Evolutionary conservation across 495 filamentous ascomycete genomes (phyloP).

Genomic region (Neurospora sp.): DNA sequence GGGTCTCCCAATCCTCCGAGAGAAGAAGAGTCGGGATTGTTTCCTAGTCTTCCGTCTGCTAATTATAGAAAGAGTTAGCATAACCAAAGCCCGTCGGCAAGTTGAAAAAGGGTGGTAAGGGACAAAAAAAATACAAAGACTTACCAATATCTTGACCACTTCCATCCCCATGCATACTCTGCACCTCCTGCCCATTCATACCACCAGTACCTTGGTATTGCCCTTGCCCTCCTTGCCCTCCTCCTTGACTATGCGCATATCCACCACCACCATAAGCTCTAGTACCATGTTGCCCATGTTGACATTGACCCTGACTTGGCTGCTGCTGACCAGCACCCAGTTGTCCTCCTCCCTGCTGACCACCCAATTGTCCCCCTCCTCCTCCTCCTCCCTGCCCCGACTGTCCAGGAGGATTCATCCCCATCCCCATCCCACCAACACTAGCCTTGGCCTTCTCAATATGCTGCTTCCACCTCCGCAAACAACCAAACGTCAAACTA

Average conservation of each 20-base stretch:
- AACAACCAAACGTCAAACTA: constrained; percentile 30
- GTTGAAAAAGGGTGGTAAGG: neutral
- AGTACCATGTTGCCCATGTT: neutral
- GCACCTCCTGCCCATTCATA: neutral
- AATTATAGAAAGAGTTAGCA: neutral
- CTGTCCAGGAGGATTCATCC: neutral
- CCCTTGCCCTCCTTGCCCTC: neutral
- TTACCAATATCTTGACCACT: neutral
- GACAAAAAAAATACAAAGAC: neutral
- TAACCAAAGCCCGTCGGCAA: no score
- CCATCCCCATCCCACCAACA: neutral
- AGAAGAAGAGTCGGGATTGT: constrained; percentile 2
- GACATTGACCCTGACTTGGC: neutral
- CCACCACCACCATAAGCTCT: neutral
- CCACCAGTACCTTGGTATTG: no score
- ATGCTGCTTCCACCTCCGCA: constrained; percentile 29
- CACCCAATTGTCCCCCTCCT: neutral
- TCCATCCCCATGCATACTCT: neutral
- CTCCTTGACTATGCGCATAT: neutral
- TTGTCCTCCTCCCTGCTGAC: neutral
- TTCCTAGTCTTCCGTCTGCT: constrained; percentile 1
- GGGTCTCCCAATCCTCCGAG: constrained; percentile 17
- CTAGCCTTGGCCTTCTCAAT: constrained; percentile 13
- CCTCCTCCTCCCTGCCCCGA: neutral
- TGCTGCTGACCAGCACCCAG: neutral